phyloP scores from a whole-genome alignment of 306 rosid species.

The Begonia masoniana region DNA sequence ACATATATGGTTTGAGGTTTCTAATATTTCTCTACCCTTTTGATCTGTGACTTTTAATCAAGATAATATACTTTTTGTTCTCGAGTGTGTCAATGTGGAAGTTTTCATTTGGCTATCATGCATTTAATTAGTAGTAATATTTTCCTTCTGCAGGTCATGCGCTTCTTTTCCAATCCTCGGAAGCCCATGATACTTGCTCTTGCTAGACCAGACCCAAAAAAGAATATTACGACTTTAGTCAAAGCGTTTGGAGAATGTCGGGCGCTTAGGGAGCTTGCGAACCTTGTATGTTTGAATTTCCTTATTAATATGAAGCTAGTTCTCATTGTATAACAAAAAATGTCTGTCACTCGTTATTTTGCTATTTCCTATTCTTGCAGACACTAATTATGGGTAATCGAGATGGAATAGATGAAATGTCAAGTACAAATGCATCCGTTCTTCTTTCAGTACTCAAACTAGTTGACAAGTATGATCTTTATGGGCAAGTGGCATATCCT shows the following conservation, averaged over 20 bases:
- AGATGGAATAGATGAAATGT: slow-evolving; percentile 45
- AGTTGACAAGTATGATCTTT: slow-evolving; percentile 43
- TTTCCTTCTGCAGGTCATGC: slow-evolving; percentile 28
- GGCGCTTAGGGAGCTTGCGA: slow-evolving; percentile 44
- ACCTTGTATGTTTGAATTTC: slow-evolving; percentile 27
- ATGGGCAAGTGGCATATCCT: slow-evolving; percentile 54
- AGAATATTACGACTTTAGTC: slow-evolving; percentile 43
- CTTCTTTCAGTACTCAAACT: slow-evolving; percentile 44
- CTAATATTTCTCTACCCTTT: slow-evolving; percentile 2
- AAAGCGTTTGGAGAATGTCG: slow-evolving; percentile 69
- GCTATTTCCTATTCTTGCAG: slow-evolving; percentile 17
- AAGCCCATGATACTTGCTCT: slow-evolving; percentile 69
- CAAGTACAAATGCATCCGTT: slow-evolving; percentile 42
- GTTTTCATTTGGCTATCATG: too few relatives aligned
- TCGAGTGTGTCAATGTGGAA: too few relatives aligned
- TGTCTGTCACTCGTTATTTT: background rate
- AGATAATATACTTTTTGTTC: too few relatives aligned
- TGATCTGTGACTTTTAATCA: background rate
- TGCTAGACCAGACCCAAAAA: slow-evolving; percentile 62
- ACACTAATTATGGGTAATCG: slow-evolving; percentile 54
- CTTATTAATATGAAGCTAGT: too few relatives aligned
- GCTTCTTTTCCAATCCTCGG: slow-evolving; percentile 55
- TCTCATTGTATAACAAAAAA: too few relatives aligned
- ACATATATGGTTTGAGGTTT: slow-evolving; percentile 49
- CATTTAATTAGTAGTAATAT: too few relatives aligned